Base-by-base conservation (phyloP, 768 basidiomycete genomes). In the Chalciporus sphaerocephalus region DNA sequence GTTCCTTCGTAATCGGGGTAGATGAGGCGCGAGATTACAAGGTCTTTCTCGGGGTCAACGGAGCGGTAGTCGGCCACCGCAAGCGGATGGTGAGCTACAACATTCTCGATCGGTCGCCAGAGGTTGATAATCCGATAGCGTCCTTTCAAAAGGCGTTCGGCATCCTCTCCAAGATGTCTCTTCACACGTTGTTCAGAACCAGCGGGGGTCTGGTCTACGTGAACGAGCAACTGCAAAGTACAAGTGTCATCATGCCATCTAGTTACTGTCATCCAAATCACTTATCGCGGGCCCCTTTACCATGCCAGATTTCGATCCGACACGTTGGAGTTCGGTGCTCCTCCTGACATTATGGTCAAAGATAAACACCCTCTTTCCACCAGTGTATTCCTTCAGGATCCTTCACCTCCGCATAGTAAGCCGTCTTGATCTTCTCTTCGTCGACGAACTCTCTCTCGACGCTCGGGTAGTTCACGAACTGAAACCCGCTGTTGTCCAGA, bases 51-150 rank as follows among this genome's bases (percentile, higher is more conserved):
- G 24, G 24, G 10, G 52, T 72, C 57, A 39, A 74, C 48, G 12
- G 54, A 38, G 33, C 67, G 66, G 55, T 60, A 74, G 54, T 72
- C 71, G 1, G 62, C 60, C 15, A 69, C 57, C 0, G 69, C 68
- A 39, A 73, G 65, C 4, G 69, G 70, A 30, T 60, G 53, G 50
- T 70, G 66, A 17, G 59, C 57, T 17, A 66, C 69, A 8, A 64
- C 58, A 51, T 70, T 52, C 34, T 34, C 52, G 41, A 73, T 68
- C 7, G 71, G 69, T 24, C 72, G 67, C 72, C 71, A 73, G 30
- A 72, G 65, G 48, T 74, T 74, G 55, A 74, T 70, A 54, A 73
- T 70, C 28, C 61, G 69, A 28, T 66, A 60, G 22, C 71, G 68
- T 3, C 60, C 59, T 45, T 67, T 58, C 44, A 73, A 61, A 5